Base-by-base conservation (phyloP, 805 yeast species). In the Saccharomycopsis capsularis region DNA sequence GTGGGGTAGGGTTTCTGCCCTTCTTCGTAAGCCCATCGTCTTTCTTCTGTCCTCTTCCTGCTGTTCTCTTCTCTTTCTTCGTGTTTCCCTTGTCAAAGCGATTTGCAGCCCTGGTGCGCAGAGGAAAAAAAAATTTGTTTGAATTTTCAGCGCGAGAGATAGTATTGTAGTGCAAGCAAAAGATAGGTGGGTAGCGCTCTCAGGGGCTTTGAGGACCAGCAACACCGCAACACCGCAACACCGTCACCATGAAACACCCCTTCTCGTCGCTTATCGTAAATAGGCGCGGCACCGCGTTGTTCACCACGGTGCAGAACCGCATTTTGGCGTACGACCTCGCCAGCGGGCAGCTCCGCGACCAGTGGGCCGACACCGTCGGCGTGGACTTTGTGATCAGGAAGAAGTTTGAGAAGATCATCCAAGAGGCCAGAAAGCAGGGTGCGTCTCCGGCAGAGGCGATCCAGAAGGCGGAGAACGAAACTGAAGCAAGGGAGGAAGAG, bases 301-400 rank as follows among this genome's bases (percentile, higher is more conserved):
- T 76, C 63, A 73, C 76, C 1, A 70, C 83, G 1, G 73, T 77
- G 3, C 79, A 81, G 57, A 82, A 81, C 59, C 66, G 72, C 35
- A 64, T 85, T n/a, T 71, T 74, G 51, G 83, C 72, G 2, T 82
- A 73, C 59, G 65, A 68, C 43, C 46, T 70, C 1, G 54, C 56
- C 1, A 58, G 61, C 7, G 76, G 78, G 1, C 58, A 62, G 18
- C 58, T 69, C 22, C 57, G 75, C n/a, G 86, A 85, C 1, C 60
- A 68, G 30, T 85, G 91, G 90, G 59, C 66, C 15, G 93, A 85
- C 63, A 70, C 69, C 4, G 68, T 76, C 29, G 82, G 78, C 56
- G 68, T 70, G 23, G 64, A 69, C 23, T 68, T 67, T 35, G 56
- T 69, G 2, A 64, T 74, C 46, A 71, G 73, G 59, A 74, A 71